Evolutionary conservation across 2,329 filamentous ascomycete genomes (phyloP).

Genomic region (Phoma sp.): DNA sequence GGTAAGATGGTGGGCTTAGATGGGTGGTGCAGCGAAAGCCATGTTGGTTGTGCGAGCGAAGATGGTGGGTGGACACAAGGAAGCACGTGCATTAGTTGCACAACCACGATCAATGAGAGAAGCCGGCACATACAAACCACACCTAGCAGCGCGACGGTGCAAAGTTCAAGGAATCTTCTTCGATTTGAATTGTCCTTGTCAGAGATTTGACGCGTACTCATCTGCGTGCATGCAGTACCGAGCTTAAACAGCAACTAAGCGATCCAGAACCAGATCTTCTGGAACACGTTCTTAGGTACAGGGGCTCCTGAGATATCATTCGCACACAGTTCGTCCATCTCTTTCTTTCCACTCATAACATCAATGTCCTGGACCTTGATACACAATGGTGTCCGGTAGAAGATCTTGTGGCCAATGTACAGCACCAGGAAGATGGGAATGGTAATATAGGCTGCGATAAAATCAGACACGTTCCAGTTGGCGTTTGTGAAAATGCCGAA

Average conservation of each 20-base stretch:
- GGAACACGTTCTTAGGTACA: slow-evolving; percentile 41
- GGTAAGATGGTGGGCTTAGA: background rate
- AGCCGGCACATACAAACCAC: background rate
- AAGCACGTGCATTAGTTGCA: background rate
- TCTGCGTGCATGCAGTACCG: background rate
- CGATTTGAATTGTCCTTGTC: background rate
- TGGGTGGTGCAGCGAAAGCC: background rate
- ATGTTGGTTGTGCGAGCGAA: background rate
- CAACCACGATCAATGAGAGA: background rate
- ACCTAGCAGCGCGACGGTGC: background rate
- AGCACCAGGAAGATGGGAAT: slow-evolving; percentile 45
- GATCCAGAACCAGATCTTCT: slow-evolving; percentile 47
- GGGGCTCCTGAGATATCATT: slow-evolving; percentile 39
- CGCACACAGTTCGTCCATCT: slow-evolving; percentile 47
- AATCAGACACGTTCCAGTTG: slow-evolving; percentile 55
- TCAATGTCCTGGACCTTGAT: slow-evolving; percentile 41
- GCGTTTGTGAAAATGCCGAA: slow-evolving; percentile 61
- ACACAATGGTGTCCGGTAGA: slow-evolving; percentile 34
- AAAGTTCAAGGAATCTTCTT: background rate
- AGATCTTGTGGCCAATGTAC: slow-evolving; percentile 45
- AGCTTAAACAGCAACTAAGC: slow-evolving; percentile 28
- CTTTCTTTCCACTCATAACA: slow-evolving; percentile 42
- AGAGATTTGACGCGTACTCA: slow-evolving; percentile 1
- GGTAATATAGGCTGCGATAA: slow-evolving; percentile 60
- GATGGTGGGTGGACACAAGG: background rate